Conservation (phyloP, 768 basidiomycete species). For the Termitomyces sp. region DNA sequence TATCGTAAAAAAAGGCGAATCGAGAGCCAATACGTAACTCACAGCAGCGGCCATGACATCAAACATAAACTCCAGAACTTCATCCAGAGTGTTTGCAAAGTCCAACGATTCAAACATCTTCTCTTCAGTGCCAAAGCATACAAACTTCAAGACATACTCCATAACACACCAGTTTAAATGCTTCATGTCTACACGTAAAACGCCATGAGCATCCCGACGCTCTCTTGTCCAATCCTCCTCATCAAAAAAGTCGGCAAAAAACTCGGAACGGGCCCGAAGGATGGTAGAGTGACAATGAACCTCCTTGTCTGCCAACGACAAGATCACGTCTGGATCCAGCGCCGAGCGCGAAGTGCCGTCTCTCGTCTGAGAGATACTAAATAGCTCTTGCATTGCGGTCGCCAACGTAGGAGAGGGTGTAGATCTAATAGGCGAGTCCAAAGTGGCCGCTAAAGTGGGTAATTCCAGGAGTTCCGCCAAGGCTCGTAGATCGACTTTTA, state of each 20-base stretch:
- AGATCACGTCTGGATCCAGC: constrained; percentile 59
- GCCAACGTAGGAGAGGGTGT: constrained; percentile 42
- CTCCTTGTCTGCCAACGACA: constrained; percentile 62
- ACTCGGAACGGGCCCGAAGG: constrained; percentile 76
- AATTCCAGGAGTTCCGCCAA: constrained; percentile 61
- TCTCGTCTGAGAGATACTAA: constrained; percentile 27
- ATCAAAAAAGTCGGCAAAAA: constrained; percentile 82
- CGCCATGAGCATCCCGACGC: constrained; percentile 48
- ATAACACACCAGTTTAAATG: constrained; percentile 74
- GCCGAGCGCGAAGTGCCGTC: constrained; percentile 14
- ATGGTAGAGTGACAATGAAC: constrained; percentile 68
- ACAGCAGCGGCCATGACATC: constrained; percentile 84
- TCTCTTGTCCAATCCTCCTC: constrained; percentile 74
- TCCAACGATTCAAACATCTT: constrained; percentile 72
- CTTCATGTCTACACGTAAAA: constrained; percentile 58
- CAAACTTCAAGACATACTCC: constrained; percentile 66
- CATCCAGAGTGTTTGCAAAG: constrained; percentile 59
- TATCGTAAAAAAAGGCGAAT: constrained; percentile 7
- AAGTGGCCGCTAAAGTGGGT: constrained; percentile 41
- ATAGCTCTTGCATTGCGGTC: constrained; percentile 46
- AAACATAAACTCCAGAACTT: constrained; percentile 82
- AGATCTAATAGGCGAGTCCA: constrained; percentile 60
- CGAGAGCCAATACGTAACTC: constrained; percentile 18
- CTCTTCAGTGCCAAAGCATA: constrained; percentile 67
- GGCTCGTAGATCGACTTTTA: constrained; percentile 59